These are phyloP conservation scores for Pseudozyma thailandica DNA, from an alignment of 1,284 basidiomycete species.

Conservation along the genomic window DNA sequence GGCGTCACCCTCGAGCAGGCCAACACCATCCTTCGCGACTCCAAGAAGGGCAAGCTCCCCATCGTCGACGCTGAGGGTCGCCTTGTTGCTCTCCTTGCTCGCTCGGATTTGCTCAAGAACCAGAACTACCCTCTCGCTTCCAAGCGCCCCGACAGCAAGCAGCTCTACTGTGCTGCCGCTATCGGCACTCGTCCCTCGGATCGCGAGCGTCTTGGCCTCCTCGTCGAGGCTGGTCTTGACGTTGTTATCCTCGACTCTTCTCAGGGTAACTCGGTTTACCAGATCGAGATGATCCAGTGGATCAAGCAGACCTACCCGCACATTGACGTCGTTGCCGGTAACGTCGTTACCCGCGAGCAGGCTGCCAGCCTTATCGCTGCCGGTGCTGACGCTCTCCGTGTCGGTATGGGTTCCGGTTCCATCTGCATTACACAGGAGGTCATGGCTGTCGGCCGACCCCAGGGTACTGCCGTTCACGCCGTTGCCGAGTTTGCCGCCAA, in stretches of 20 bases:
- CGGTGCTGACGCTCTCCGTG: conserved; percentile 90
- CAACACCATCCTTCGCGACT: conserved; percentile 92
- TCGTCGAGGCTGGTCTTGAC: conserved; percentile 94
- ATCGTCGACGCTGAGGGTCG: conserved; percentile 63
- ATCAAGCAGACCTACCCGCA: conserved; percentile 82
- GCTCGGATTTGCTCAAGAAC: conserved; percentile 97
- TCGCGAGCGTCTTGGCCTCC: conserved; percentile 82
- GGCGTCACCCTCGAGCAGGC: conserved; percentile 82
- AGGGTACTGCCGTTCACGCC: conserved; percentile 94
- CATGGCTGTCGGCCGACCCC: conserved; percentile 98
- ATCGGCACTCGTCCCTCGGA: conserved; percentile 93
- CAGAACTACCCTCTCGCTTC: conserved; percentile 95
- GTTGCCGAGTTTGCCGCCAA: conserved; percentile 91
- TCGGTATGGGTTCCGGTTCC: conserved; percentile 97
- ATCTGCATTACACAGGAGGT: conserved; percentile 99
- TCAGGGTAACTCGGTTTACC: conserved; percentile 94
- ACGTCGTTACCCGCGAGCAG: conserved; percentile 97
- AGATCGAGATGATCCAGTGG: conserved; percentile 94
- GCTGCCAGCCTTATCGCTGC: conserved; percentile 92
- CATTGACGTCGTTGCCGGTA: conserved; percentile 91
- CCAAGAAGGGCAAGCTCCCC: conserved; percentile 95
- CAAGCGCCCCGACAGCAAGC: conserved; percentile 90
- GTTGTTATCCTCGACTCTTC: conserved; percentile 95
- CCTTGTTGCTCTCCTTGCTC: conserved; percentile 69
- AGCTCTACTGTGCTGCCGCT: conserved; percentile 96